These are phyloP conservation scores for Penicillium psychrosexuale DNA, from an alignment of 2,329 filamentous ascomycete genomes.

Conservation along the genomic window DNA sequence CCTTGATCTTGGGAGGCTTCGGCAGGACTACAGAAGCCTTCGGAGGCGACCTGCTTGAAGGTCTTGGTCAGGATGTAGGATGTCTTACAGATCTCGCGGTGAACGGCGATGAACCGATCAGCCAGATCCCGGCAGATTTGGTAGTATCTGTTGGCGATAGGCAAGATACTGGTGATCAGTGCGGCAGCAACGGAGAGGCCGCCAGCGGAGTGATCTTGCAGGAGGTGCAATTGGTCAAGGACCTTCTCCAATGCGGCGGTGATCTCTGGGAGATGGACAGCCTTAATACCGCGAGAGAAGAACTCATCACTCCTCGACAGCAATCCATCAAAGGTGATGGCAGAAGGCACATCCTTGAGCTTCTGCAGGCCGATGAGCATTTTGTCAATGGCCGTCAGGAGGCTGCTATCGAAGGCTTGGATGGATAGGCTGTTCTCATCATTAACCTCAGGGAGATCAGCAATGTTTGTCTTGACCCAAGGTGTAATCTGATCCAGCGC, in stretches of 20 bases:
- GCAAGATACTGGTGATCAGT: slow-evolving; percentile 60
- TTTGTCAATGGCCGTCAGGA: slow-evolving; percentile 67
- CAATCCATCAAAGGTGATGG: slow-evolving; percentile 63
- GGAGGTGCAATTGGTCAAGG: slow-evolving; percentile 45
- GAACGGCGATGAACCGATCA: slow-evolving; percentile 59
- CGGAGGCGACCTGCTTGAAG: slow-evolving; percentile 73
- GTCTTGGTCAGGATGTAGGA: slow-evolving; percentile 71
- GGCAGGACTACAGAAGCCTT: slow-evolving; percentile 88
- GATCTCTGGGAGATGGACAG: slow-evolving; percentile 60
- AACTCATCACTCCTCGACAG: slow-evolving; percentile 56
- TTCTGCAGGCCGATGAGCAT: slow-evolving; percentile 78
- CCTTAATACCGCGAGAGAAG: slow-evolving; percentile 54
- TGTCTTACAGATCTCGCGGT: slow-evolving; percentile 69
- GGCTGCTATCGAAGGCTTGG: slow-evolving; percentile 53
- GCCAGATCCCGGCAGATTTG: slow-evolving; percentile 59
- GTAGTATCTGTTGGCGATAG: slow-evolving; percentile 72
- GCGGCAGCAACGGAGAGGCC: slow-evolving; percentile 51
- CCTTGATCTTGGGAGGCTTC: slow-evolving; percentile 72
- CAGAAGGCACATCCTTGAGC: slow-evolving; percentile 54
- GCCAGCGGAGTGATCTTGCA: slow-evolving; percentile 45
- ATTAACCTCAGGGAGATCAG: slow-evolving; percentile 10
- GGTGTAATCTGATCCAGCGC: slow-evolving; percentile 62
- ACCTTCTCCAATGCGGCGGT: slow-evolving; percentile 44
- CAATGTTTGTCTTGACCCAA: slow-evolving; percentile 54
- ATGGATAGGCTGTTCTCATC: slow-evolving; percentile 28